Conservation (phyloP, 2,329 filamentous ascomycete species). For the Harringtonia lauricola region DNA sequence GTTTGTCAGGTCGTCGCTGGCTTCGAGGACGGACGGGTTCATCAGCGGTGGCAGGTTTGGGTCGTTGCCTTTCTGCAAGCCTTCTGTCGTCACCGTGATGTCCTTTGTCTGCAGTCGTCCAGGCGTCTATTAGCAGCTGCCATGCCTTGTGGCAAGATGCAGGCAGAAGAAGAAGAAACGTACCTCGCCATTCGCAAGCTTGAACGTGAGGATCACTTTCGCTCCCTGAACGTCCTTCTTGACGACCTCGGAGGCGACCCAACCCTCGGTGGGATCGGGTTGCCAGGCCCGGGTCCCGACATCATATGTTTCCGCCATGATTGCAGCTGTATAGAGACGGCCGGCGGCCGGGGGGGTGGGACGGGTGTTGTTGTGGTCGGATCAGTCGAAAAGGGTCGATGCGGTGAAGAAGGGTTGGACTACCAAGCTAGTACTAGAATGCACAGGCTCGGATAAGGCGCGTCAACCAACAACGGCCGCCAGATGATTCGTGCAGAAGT, state of each 20-base stretch:
- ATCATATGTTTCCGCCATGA: slow-evolving; percentile 91
- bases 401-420: no score
- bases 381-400: not conserved
- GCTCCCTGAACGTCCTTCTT: slow-evolving; percentile 75
- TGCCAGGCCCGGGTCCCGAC: slow-evolving; percentile 97
- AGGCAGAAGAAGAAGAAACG: no score
- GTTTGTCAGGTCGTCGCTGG: slow-evolving; percentile 95
- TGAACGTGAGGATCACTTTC: slow-evolving; percentile 80
- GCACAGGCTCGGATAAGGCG: no score
- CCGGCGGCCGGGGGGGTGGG: slow-evolving; percentile 8
- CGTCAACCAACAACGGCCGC: no score
- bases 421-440: no score
- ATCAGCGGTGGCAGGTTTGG: slow-evolving; percentile 80
- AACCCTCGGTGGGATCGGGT: slow-evolving; percentile 90
- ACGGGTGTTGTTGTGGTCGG: not conserved
- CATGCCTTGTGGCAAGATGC: no score
- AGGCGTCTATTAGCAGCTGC: not conserved
- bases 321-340: slow-evolving; percentile 13
- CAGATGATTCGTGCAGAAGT: no score
- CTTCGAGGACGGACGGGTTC: slow-evolving; percentile 97
- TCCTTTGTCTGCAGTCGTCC: slow-evolving; percentile 53
- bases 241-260: slow-evolving; percentile 90
- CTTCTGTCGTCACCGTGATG: slow-evolving; percentile 65
- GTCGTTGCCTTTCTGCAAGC: slow-evolving; percentile 67
- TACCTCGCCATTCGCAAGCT: slow-evolving; percentile 89